Conservation (phyloP, 1,284 basidiomycete species). For the Ganoderma sinense region DNA sequence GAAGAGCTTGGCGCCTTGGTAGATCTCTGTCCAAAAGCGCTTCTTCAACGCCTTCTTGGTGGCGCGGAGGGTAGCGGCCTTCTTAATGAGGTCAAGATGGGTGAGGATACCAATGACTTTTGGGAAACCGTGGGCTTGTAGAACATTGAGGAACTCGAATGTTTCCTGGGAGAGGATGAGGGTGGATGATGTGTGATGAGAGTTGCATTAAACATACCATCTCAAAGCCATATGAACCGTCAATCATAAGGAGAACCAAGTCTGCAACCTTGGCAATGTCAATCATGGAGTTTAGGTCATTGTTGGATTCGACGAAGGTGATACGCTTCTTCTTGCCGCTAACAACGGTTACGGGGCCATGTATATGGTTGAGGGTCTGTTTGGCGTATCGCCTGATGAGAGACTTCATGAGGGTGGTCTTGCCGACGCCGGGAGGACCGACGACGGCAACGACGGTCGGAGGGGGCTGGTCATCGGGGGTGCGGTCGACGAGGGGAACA, state of each 20-base stretch:
- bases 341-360: slow-evolving; percentile 97
- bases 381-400: slow-evolving; percentile 95
- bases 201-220: slow-evolving; percentile 73
- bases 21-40: slow-evolving; percentile 99
- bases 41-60: slow-evolving; percentile 98
- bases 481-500: slow-evolving; percentile 95
- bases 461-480: slow-evolving; percentile 91
- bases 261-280: slow-evolving; percentile 98
- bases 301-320: slow-evolving; percentile 98
- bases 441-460: slow-evolving; percentile 97
- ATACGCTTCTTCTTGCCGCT: slow-evolving; percentile 91
- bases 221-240: slow-evolving; percentile 98
- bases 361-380: slow-evolving; percentile 89
- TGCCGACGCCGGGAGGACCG: slow-evolving; percentile 96
- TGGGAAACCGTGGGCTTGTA: slow-evolving; percentile 97
- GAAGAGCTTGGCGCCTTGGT: slow-evolving; percentile 98
- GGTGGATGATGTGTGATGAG: background rate
- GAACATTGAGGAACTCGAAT: slow-evolving; percentile 97
- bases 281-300: slow-evolving; percentile 98
- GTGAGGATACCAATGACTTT: slow-evolving; percentile 97
- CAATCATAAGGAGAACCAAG: slow-evolving; percentile 96
- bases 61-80: slow-evolving; percentile 84
- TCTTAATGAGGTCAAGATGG: slow-evolving; percentile 98
- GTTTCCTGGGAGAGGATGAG: slow-evolving; percentile 77
- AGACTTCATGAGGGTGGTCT: slow-evolving; percentile 93